Base-by-base conservation (phyloP, 495 filamentous ascomycete species). In the Aspergillus kassunensis region DNA sequence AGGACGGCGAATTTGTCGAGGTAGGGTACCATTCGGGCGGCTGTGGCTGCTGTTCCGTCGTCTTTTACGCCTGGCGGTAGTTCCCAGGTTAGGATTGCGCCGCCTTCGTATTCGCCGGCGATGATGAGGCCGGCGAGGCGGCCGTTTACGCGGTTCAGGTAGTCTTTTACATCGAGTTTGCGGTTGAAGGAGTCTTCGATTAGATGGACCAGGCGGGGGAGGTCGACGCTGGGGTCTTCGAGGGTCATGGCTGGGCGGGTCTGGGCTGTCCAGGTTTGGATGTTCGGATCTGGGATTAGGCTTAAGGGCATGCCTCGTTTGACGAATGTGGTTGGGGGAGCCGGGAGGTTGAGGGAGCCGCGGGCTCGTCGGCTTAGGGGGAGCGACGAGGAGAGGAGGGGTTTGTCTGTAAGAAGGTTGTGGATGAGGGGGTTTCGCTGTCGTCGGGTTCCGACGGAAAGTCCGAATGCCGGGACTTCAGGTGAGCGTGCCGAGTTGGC, bases 1-100 rank as follows among this genome's bases (percentile, higher is more conserved):
- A 95, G 76, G 2, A 97, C 93, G 3, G 93, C 93, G 63, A 99
- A 99, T 70, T 99, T 99, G 65, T 99, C 93, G 19, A 99, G 73
- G 66, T 99, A 99, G 0, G 92, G 95, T 0, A 99, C 86, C 64
- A 90, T 77, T 4, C 83, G 73, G 8, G 71, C 70, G 16, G 66
- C 57, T 37, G 72, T 74, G 16, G 67, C 72, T 39, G 76, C 72
- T 16, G 79, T 78, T 47, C 76, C 74, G 41, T 80, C 75, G 42
- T 82, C 71, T 20, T 57, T 39, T 1, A 84, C 66, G 0, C 77
- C 77, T 0, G 81, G 82, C 0, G 91, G 89, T 25, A 76, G 71
- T 75, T 99, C 93, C 93, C 93, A 99, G 1, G 93, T 99, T 15
- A 97, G 71, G 29, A 99, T 82, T 8, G 93, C 93, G 1, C 89